These are phyloP conservation scores for Leucogyrophana mollusca DNA, from an alignment of 768 basidiomycete species.

Conservation along the genomic window DNA sequence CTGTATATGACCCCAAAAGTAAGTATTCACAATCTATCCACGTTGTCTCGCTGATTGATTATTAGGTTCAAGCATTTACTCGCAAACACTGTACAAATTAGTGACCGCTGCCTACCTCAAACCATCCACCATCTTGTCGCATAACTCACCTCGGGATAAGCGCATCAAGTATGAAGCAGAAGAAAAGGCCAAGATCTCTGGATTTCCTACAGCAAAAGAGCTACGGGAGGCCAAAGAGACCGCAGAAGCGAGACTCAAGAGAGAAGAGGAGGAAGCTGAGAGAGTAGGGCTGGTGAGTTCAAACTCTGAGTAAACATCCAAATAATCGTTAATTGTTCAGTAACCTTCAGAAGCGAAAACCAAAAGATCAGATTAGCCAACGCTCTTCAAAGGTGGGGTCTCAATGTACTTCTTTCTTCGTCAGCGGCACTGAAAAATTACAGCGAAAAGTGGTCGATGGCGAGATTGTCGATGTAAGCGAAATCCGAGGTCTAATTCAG, in stretches of 20 bases:
- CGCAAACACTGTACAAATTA: constrained; percentile 65
- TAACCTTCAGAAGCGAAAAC: constrained; percentile 57
- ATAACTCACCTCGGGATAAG: constrained; percentile 78
- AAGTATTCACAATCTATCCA: constrained; percentile 13
- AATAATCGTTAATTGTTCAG: constrained; percentile 19
- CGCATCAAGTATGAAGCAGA: constrained; percentile 79
- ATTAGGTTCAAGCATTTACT: constrained; percentile 43
- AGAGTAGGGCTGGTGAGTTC: constrained; percentile 66
- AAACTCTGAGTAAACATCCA: not conserved
- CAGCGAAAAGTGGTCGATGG: constrained; percentile 55
- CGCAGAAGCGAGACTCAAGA: constrained; percentile 59
- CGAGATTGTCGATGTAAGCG: constrained; percentile 65
- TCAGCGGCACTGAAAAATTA: constrained; percentile 10
- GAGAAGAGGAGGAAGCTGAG: constrained; percentile 74
- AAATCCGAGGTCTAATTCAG: not conserved
- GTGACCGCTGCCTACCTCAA: constrained; percentile 75
- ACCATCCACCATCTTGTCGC: constrained; percentile 74
- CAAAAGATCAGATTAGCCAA: constrained; percentile 41
- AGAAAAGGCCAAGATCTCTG: constrained; percentile 68
- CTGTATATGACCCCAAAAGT: constrained; percentile 61
- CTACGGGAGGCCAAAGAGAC: constrained; percentile 68
- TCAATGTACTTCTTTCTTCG: constrained; percentile 1
- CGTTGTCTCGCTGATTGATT: constrained; percentile 16
- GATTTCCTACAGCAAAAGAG: constrained; percentile 81
- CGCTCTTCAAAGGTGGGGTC: constrained; percentile 52